phyloP scores from a whole-genome alignment of 441 rosid species.

The Macaranga tanarius region DNA sequence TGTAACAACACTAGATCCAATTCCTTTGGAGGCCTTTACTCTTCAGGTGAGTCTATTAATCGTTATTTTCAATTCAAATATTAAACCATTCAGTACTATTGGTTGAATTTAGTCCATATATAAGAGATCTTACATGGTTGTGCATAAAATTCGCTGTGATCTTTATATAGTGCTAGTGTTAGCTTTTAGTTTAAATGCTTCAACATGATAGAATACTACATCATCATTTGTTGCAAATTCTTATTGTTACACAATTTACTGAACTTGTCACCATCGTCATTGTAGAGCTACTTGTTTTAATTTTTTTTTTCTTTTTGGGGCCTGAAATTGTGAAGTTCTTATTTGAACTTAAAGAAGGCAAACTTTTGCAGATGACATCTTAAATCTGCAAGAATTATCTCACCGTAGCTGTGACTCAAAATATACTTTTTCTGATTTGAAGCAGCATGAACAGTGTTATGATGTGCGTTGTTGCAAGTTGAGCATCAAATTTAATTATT shows the following conservation, averaged over 20 bases:
- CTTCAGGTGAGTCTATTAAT: constrained; percentile 67
- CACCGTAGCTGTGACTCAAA: background rate
- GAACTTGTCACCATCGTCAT: background rate
- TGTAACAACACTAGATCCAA: constrained; percentile 71
- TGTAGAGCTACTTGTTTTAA: background rate
- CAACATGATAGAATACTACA: background rate
- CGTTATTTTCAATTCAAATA: background rate
- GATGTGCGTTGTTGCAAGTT: background rate
- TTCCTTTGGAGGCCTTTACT: constrained; percentile 84
- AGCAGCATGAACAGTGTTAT: background rate
- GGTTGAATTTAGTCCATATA: background rate
- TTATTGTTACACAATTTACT: background rate
- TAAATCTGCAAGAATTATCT: background rate
- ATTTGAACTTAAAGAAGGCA: background rate
- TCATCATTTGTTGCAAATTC: background rate
- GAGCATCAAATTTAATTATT: background rate
- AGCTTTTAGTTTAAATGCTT: background rate
- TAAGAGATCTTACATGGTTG: background rate
- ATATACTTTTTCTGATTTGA: background rate
- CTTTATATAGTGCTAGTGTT: background rate
- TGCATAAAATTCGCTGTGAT: background rate
- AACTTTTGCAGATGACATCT: background rate
- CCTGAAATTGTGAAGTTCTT: background rate
- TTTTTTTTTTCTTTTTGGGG: background rate
- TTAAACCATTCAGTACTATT: background rate